Conservation (phyloP, 371 early-diverging fungal species). For the Rhizomucor miehei region DNA sequence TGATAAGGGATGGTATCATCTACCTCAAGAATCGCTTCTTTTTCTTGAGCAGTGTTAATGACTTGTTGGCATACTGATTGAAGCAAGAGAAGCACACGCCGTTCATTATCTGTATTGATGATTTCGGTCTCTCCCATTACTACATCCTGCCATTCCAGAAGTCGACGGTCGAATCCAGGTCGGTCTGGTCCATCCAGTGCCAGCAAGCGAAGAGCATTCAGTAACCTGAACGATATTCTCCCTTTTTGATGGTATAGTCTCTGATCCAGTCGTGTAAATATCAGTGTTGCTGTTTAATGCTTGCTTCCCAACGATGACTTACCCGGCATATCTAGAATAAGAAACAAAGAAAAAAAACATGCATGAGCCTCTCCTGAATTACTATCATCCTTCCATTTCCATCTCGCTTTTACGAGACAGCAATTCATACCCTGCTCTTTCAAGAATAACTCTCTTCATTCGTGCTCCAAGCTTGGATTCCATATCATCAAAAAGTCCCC, state of each 20-base stretch:
- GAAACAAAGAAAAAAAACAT: no score
- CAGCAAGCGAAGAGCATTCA: slow-evolving; percentile 46
- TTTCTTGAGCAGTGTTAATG: slow-evolving; percentile 6
- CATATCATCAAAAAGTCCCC: slow-evolving; percentile 34
- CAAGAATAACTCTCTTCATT: slow-evolving; percentile 45
- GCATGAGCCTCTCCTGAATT: neutral
- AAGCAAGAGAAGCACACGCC: slow-evolving; percentile 37
- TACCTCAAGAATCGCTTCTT: slow-evolving; percentile 21
- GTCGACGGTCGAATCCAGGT: slow-evolving; percentile 31
- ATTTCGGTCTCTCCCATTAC: slow-evolving; percentile 52
- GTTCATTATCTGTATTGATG: slow-evolving; percentile 52
- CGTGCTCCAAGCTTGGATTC: slow-evolving; percentile 32
- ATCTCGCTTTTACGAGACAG: neutral
- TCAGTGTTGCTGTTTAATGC: neutral
- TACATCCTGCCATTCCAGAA: slow-evolving; percentile 53
- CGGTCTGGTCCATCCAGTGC: slow-evolving; percentile 28
- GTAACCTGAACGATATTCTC: slow-evolving; percentile 51
- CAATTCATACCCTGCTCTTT: slow-evolving; percentile 44
- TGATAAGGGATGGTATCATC: neutral
- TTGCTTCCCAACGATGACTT: neutral
- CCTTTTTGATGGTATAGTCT: slow-evolving; percentile 51
- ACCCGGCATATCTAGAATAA: slow-evolving; percentile 23
- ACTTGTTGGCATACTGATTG: slow-evolving; percentile 26
- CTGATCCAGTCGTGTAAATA: slow-evolving; percentile 23
- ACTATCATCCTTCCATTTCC: neutral